A percentile compares a stretch with the other conserved stretches of the same genome.
Conservation (phyloP, 1,284 basidiomycete genomes). For the Mycosarcoma mackinlayi region DNA sequence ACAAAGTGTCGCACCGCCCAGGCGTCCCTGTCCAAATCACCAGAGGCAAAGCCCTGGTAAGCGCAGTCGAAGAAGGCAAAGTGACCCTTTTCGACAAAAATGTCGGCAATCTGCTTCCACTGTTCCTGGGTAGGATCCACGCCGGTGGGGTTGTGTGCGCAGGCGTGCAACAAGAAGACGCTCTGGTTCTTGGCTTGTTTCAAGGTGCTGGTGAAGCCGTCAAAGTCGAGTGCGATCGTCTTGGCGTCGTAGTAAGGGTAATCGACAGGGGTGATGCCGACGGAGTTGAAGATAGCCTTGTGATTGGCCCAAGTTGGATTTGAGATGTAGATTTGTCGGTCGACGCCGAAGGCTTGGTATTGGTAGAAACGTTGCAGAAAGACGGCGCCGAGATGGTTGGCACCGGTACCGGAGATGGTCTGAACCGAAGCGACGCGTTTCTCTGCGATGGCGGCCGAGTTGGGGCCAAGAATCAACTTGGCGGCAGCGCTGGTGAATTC, state of each 20-base stretch:
- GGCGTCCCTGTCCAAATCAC: slow-evolving; percentile 87
- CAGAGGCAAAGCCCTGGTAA: slow-evolving; percentile 91
- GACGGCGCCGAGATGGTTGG: slow-evolving; percentile 88
- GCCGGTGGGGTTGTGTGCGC: slow-evolving; percentile 93
- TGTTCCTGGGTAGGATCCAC: slow-evolving; percentile 91
- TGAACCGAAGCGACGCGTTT: slow-evolving; percentile 68
- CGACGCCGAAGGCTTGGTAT: slow-evolving; percentile 65
- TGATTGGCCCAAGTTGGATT: slow-evolving; percentile 97
- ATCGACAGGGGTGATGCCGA: slow-evolving; percentile 80
- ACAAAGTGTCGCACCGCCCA: slow-evolving; percentile 94
- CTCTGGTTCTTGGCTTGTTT: slow-evolving; percentile 76
- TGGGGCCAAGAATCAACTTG: slow-evolving; percentile 80
- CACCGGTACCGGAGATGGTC: slow-evolving; percentile 94
- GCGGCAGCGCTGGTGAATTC: slow-evolving; percentile 83
- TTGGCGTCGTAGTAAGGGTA: slow-evolving; percentile 92
- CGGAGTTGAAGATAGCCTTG: slow-evolving; percentile 85
- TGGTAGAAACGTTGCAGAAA: slow-evolving; percentile 88
- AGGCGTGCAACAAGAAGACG: slow-evolving; percentile 89
- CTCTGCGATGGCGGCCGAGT: slow-evolving; percentile 80
- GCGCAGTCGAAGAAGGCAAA: slow-evolving; percentile 95
- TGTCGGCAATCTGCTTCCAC: slow-evolving; percentile 83
- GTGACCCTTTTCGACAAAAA: slow-evolving; percentile 81
- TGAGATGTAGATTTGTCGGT: slow-evolving; percentile 78
- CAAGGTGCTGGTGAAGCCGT: slow-evolving; percentile 76
- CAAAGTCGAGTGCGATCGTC: slow-evolving; percentile 87